Evolutionary conservation across 1,139 yeast genomes (phyloP), one percentile per base, ranked within the genome.

Genomic region (Candida sojae): DNA sequence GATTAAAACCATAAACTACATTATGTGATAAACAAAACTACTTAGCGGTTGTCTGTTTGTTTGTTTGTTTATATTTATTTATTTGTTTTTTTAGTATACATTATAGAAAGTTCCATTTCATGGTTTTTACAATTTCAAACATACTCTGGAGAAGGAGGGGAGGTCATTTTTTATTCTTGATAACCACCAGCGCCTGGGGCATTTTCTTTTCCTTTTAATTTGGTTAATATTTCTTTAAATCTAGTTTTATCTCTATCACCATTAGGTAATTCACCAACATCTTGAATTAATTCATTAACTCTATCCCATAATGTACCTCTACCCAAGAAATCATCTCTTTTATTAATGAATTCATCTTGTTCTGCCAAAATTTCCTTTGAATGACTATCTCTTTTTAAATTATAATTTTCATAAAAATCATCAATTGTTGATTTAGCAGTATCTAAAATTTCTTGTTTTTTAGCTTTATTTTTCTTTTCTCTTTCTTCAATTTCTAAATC

Each of bases 391-490:
- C 85, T 88, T 73, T 93, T 93, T 62, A 79, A 75, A 70, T 90
- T 91, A 77, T 95, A 95, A 63, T 86, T 87, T 58, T 91, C 97
- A 69, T 95, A 95, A 70, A 93, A 93, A 57, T 89, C 97, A 66
- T 93, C 97, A 61, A 92, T 84, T 47, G 93, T 85, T 63, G 84
- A 83, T 61, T 84, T 82, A n/a, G 99, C 99, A 54, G 86, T 85
- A 44, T 81, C 78, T 48, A 86, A 78, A 51, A 90, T 79, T 53
- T 86, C 92, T 42, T 76, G 74, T 64, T 88, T 83, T 64, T 83
- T 88, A 56, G 80, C 74, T 17, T 73, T 73, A 57, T 88, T 86
- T 54, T 82, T 82, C 56, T 80, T 84, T 63, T 95, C 99, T 64
- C 96, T 83, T 62, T 89, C 83, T 49, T 79, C 77, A 54, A 95